phyloP scores from a whole-genome alignment of 805 yeast genomes.

The Barnettozyma salicaria region DNA sequence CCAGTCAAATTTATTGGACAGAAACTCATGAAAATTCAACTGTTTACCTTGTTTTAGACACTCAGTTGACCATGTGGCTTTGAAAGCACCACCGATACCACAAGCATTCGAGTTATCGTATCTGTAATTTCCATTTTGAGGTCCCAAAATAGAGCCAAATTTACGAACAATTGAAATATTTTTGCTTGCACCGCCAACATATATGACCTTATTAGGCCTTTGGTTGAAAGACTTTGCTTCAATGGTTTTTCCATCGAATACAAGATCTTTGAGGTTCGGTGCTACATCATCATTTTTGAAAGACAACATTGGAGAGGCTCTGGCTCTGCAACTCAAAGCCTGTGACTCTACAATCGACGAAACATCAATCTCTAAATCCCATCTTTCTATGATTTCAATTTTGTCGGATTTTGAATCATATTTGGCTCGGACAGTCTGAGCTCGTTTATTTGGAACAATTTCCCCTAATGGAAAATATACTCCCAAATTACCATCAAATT shows the following conservation, averaged over 20 bases:
- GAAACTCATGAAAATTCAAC: slow-evolving; percentile 38
- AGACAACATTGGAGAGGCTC: slow-evolving; percentile 73
- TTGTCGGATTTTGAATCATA: slow-evolving; percentile 30
- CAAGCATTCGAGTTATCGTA: slow-evolving; percentile 84
- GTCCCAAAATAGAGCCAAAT: slow-evolving; percentile 65
- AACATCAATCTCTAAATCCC: slow-evolving; percentile 61
- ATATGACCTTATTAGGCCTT: slow-evolving; percentile 64
- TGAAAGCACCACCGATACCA: slow-evolving; percentile 86
- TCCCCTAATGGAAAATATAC: slow-evolving; percentile 87
- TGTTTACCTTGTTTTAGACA: slow-evolving; percentile 14
- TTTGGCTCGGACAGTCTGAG: slow-evolving; percentile 52
- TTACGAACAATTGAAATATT: slow-evolving; percentile 62
- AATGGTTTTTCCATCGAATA: slow-evolving; percentile 31
- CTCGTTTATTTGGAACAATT: slow-evolving; percentile 75
- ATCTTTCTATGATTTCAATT: slow-evolving; percentile 31
- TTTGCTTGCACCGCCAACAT: slow-evolving; percentile 84
- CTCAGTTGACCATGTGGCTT: slow-evolving; percentile 64
- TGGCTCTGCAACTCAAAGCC: slow-evolving; percentile 73
- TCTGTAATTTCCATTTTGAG: slow-evolving; percentile 53
- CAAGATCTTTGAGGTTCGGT: slow-evolving; percentile 11
- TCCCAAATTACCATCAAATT: slow-evolving; percentile 49
- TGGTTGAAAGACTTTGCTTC: slow-evolving; percentile 23
- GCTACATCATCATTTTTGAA: slow-evolving; percentile 9
- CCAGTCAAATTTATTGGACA: slow-evolving; percentile 43
- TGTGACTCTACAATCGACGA: slow-evolving; percentile 79